Base-by-base conservation (phyloP, 1,284 basidiomycete genomes). In the Mycosarcoma maydis region DNA sequence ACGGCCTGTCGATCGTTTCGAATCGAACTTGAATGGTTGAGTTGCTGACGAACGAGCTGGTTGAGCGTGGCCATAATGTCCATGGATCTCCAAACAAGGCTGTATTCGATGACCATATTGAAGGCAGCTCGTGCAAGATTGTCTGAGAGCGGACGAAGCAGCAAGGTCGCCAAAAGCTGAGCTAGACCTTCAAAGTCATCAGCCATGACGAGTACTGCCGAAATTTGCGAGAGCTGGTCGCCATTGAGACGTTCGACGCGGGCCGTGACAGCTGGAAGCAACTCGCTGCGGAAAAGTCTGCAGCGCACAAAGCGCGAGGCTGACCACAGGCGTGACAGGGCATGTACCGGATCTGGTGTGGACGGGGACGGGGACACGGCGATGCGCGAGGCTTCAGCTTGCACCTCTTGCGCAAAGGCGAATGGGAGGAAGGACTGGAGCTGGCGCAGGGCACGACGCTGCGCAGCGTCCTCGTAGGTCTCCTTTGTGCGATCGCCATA, bases 391-490 rank as follows among this genome's bases (percentile, higher is more conserved):
- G 27, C 7, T n/a, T 13, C 10, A 4, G 38, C n/a, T 6, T 43
- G 39, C 3, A 13, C 43, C 3, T 42, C 24, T 4, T 55, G 44
- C 3, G 32, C 48, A 30, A 72, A 72, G 9, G 50, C 60, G 26
- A 64, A 68, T 0, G 72, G 54, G 37, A 76, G 49, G 9, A 54
- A 58, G 6, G 27, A 30, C 8, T 57, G 51, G 20, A 81, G 48
- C 46, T 80, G 72, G 2, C 76, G 72, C n/a, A 64, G 26, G 2
- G 76, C 76, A 7, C 79, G 61, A 17, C 78, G 72, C 46, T 80
- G 68, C 14, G 65, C 62, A n/a, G 78, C 75, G 24, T 81, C 79
- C 36, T 81, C 79, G 46, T 75, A 66, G 7, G 79, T 78, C 56
- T 81, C 78, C 26, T 69, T 72, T 14, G 62, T 45, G 10, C 79